Percentiles rank a stretch among this genome's conserved stretches.
Conservation (phyloP, 331 rosid genomes). For the Malus hybrid region DNA sequence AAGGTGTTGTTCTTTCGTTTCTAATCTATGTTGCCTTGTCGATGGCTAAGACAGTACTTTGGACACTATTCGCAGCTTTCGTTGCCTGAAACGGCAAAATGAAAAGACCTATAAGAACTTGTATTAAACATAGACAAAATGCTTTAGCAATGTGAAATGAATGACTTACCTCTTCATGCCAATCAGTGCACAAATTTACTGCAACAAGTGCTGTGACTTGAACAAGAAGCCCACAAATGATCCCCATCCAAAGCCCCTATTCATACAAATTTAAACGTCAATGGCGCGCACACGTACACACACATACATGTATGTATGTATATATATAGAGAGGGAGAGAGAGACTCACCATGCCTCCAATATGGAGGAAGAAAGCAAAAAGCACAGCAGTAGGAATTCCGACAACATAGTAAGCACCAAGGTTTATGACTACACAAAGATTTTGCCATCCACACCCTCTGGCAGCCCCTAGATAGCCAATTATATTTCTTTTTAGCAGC, state of each 20-base stretch:
- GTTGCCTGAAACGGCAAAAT: slow-evolving; percentile 30
- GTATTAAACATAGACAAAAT: neutral
- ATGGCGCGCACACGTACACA: neutral
- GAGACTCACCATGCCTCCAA: slow-evolving; percentile 46
- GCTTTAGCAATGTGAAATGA: neutral
- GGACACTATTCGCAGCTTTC: slow-evolving; percentile 24
- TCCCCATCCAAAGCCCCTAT: slow-evolving; percentile 65
- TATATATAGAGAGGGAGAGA: neutral
- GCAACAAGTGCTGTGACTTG: slow-evolving; percentile 34
- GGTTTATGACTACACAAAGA: slow-evolving; percentile 52
- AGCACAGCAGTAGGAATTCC: slow-evolving; percentile 52
- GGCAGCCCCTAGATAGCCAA: slow-evolving; percentile 40
- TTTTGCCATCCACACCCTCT: slow-evolving; percentile 84
- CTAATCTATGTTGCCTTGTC: slow-evolving; percentile 6
- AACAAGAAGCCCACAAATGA: slow-evolving; percentile 49
- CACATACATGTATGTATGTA: too few relatives aligned
- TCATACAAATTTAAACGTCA: neutral
- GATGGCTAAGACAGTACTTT: slow-evolving; percentile 1
- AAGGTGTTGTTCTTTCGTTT: neutral
- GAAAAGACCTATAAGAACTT: neutral
- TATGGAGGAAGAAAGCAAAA: slow-evolving; percentile 41
- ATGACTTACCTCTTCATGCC: slow-evolving; percentile 36
- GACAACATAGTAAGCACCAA: slow-evolving; percentile 54
- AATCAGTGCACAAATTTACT: slow-evolving; percentile 31
- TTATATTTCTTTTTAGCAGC: neutral